phyloP scores from a whole-genome alignment of 768 basidiomycete species.

The Hortiboletus campestris region DNA sequence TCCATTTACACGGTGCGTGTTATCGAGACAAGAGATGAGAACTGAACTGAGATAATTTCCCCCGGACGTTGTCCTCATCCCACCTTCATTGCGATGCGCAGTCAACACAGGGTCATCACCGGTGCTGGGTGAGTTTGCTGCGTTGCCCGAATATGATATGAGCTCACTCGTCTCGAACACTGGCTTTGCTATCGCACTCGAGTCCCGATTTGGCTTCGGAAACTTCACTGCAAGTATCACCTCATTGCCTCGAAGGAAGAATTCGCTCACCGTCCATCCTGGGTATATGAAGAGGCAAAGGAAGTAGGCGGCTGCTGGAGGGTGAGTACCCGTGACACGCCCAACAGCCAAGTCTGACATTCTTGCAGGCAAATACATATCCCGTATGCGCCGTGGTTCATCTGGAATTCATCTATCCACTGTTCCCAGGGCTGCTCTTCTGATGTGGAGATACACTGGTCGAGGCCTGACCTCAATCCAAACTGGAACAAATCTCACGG shows the following conservation, averaged over 20 bases:
- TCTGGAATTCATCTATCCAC: neutral
- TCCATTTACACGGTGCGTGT: no score
- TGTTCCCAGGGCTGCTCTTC: constrained; percentile 36
- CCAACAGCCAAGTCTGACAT: neutral
- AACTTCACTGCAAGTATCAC: constrained; percentile 40
- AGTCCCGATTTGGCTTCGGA: constrained; percentile 34
- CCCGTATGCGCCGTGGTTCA: constrained; percentile 13
- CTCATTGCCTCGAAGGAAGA: no score
- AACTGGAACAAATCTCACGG: no score
- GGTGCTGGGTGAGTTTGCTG: no score
- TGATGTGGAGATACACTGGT: constrained; percentile 35
- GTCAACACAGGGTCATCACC: constrained; percentile 17
- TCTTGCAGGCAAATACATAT: constrained; percentile 15
- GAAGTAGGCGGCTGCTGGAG: constrained; percentile 54
- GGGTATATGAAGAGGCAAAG: neutral
- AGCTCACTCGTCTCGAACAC: constrained; percentile 26
- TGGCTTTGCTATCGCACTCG: constrained; percentile 44
- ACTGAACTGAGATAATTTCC: neutral
- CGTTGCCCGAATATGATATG: neutral
- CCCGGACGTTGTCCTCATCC: neutral
- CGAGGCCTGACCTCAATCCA: no score
- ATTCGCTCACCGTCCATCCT: no score
- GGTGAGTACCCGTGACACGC: constrained; percentile 31
- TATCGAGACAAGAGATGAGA: no score
- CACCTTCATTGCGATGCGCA: neutral